Percentiles rank a stretch among this genome's conserved stretches.
Evolutionary conservation across 2,329 filamentous ascomycete genomes (phyloP).

Genomic region (Leptographium lundbergii): DNA sequence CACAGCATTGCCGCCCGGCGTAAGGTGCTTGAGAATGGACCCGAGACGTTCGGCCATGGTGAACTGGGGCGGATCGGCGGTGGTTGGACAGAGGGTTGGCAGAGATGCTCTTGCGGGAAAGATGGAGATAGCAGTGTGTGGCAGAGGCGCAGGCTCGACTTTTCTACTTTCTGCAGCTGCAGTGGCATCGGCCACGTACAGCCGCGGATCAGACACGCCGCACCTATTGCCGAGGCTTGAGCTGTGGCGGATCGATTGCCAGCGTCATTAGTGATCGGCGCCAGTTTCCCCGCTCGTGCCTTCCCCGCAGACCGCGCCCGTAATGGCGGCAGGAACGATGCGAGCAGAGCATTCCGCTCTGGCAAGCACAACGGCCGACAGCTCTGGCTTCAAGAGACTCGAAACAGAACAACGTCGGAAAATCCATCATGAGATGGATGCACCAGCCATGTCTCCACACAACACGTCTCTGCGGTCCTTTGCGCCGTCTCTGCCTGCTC

Average conservation of each 20-base stretch:
- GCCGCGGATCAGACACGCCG: too few species aligned
- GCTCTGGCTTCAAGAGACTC: too few species aligned
- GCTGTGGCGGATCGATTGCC: background rate
- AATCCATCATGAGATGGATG: too few species aligned
- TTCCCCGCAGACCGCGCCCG: background rate
- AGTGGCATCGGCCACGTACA: background rate
- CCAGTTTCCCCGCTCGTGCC: background rate
- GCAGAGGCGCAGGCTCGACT: background rate
- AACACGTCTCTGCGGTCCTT: too few species aligned
- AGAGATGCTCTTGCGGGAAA: background rate
- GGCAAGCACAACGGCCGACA: too few species aligned
- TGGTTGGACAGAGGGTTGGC: background rate
- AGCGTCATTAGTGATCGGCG: background rate
- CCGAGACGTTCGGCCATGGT: slow-evolving; percentile 63
- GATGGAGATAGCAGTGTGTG: background rate
- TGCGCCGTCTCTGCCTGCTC: too few species aligned
- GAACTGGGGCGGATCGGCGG: background rate
- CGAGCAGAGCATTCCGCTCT: background rate
- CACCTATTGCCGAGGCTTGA: background rate
- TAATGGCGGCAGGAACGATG: background rate
- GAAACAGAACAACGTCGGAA: too few species aligned
- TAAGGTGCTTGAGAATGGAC: slow-evolving; percentile 77
- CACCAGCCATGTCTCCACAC: too few species aligned
- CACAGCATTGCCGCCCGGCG: slow-evolving; percentile 54
- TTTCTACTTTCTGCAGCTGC: background rate